Evolutionary conservation across 2,329 filamentous ascomycete genomes (phyloP).

Genomic region (Thermomyces lanuginosus): DNA sequence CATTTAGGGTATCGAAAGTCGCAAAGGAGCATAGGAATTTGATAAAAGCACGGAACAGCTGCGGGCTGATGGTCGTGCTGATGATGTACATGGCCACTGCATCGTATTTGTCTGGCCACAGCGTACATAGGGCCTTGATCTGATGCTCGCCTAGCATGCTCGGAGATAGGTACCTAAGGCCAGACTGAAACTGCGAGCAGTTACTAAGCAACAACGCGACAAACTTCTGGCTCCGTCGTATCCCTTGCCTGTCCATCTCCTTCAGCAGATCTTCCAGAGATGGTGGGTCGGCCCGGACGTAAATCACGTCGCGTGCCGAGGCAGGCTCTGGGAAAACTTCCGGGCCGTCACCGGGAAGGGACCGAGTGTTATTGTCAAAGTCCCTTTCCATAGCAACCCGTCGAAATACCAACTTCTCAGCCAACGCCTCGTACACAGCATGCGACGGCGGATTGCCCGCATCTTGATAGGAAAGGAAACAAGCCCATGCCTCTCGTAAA

Average conservation of each 20-base stretch:
- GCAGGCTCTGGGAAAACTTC: constrained; percentile 39
- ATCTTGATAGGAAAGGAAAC: constrained; percentile 41
- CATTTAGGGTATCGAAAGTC: constrained; percentile 6
- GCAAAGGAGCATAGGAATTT: constrained; percentile 24
- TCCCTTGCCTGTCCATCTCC: constrained; percentile 31
- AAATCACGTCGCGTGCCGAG: constrained; percentile 42
- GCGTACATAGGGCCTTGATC: constrained; percentile 14
- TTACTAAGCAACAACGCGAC: constrained; percentile 36
- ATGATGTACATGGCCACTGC: constrained; percentile 6
- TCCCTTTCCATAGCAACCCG: constrained; percentile 11
- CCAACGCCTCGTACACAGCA: constrained; percentile 39
- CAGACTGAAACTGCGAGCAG: constrained; percentile 23
- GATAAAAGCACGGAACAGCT: constrained; percentile 31
- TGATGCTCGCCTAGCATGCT: constrained; percentile 21
- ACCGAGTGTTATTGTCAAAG: constrained; percentile 11
- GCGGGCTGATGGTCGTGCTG: constrained; percentile 14
- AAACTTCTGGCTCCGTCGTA: constrained; percentile 28
- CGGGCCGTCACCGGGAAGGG: constrained; percentile 39
- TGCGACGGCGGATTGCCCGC: constrained; percentile 20
- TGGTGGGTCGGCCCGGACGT: constrained; percentile 39
- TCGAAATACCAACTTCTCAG: constrained; percentile 36
- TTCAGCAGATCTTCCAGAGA: constrained; percentile 35
- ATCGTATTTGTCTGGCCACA: constrained; percentile 9
- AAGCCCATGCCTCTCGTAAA: constrained; percentile 48
- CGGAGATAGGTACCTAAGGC: constrained; percentile 27